phyloP scores from a whole-genome alignment of 257 asterid genomes.

The Eustoma russellianum region DNA sequence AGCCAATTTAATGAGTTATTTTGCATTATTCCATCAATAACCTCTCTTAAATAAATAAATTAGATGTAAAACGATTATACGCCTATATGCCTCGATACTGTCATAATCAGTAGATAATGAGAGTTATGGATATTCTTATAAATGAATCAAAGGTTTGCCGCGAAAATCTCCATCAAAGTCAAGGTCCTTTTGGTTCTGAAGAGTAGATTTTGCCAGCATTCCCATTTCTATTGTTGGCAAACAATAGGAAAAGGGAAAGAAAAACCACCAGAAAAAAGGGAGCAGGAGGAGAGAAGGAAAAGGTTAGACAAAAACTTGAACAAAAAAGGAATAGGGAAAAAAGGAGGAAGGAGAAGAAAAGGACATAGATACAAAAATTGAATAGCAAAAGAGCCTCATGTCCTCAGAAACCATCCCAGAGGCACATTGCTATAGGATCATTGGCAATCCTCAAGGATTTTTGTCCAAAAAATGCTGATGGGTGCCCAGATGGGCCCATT shows the following conservation, averaged over 20 bases:
- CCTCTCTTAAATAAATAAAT: too few relatives aligned
- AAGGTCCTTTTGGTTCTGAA: too few relatives aligned
- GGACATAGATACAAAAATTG: background rate
- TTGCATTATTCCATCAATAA: too few relatives aligned
- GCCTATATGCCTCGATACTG: too few relatives aligned
- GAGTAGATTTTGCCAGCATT: too few relatives aligned
- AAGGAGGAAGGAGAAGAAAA: background rate
- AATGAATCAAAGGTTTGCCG: too few relatives aligned
- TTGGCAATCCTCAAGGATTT: constrained; percentile 2
- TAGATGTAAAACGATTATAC: too few relatives aligned
- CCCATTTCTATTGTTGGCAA: constrained; percentile 13
- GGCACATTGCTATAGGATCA: background rate
- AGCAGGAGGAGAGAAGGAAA: constrained; percentile 1
- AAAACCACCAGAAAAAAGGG: constrained; percentile 5
- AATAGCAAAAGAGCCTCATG: background rate
- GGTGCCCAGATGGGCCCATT: constrained; percentile 50
- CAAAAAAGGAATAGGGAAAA: constrained; percentile 4
- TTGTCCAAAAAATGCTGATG: constrained; percentile 29
- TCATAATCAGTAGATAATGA: too few relatives aligned
- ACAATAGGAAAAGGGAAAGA: constrained; percentile 20
- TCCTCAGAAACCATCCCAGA: constrained; percentile 9
- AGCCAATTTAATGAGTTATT: too few relatives aligned
- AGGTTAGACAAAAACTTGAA: background rate
- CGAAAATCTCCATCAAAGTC: too few relatives aligned
- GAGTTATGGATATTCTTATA: too few relatives aligned